Base-by-base conservation (phyloP, 1,284 basidiomycete genomes). In the Coniferiporia weirii region DNA sequence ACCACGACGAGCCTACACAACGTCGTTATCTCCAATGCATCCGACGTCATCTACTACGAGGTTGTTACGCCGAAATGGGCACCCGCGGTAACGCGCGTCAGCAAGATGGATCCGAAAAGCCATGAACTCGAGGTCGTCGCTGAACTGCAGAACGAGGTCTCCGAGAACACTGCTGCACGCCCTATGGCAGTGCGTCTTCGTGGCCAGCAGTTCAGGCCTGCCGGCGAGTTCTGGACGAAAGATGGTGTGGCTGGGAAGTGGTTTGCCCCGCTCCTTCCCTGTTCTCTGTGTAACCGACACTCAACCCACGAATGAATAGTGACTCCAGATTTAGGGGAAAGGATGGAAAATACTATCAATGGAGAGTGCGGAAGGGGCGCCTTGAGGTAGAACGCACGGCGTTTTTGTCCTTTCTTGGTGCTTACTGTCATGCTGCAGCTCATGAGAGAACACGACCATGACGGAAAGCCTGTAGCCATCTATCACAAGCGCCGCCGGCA, bases 41-140 rank as follows among this genome's bases (percentile, higher is more conserved):
- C 66, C 50, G 76, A 78, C 62, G 66, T 67, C 60, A 68, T 75
- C 59, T 75, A 75, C 68, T 79, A 74, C 62, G 76, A 76, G 58
- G 64, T 78, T 60, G 68, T 71, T 44, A 78, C 76, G 44, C 75
- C 73, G 5, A 68, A 70, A 49, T 75, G 76, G 75, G 73, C 73
- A 56, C 65, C 70, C 8, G 64, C 70, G 51, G 43, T 67, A 60
- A 78, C 76, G 62, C 72, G 68, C 52, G 66, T 77, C 38, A 68
- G 66, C 52, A 67, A 71, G 57, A 68, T 75, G 38, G 69, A 74
- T 59, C 65, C 68, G 27, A 70, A 72, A 57, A 65, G 64, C n/a
- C 66, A 65, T 22, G 69, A 64, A 61, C 76, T 73, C 57, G 66
- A 72, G 43, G 54, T 70, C 55, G 67, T 73, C 49, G 75, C 68